Percentiles rank a stretch among this genome's conserved stretches.
These are phyloP conservation scores for Mycena alexandri DNA, from an alignment of 768 basidiomycete genomes.

Conservation along the genomic window DNA sequence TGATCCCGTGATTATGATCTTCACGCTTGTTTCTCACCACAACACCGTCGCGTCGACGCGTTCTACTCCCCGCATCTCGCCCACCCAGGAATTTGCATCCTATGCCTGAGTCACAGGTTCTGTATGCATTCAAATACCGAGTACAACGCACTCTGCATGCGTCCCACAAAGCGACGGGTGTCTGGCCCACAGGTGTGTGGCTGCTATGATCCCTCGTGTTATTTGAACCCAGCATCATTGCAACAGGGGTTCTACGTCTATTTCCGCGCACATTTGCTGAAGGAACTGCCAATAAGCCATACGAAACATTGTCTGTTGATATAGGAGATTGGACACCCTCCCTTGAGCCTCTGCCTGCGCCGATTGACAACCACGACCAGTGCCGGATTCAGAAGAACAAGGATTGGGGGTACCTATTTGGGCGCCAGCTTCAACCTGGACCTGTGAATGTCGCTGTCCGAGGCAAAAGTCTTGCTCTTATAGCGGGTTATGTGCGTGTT, in stretches of 20 bases:
- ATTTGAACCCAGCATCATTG: no score
- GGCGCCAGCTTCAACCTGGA: background rate
- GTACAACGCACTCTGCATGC: no score
- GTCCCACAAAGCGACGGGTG: no score
- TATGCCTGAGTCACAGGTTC: no score
- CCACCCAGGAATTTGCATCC: no score
- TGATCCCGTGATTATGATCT: no score
- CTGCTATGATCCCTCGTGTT: no score
- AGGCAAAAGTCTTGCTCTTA: conserved; percentile 1
- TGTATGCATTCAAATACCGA: no score
- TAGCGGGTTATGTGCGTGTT: background rate
- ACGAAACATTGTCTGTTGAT: background rate
- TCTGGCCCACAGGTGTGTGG: no score
- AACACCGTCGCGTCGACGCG: no score
- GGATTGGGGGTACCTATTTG: background rate
- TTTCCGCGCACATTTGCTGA: background rate
- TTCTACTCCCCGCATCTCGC: no score
- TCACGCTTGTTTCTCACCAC: no score
- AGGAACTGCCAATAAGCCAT: background rate
- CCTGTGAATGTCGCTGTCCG: conserved; percentile 8
- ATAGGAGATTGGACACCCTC: background rate
- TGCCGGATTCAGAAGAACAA: background rate
- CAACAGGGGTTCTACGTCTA: background rate
- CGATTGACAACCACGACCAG: background rate
- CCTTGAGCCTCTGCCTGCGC: background rate